Evolutionary conservation across 257 asterid species (phyloP).

Genomic region (Nicotiana benthamiana): DNA sequence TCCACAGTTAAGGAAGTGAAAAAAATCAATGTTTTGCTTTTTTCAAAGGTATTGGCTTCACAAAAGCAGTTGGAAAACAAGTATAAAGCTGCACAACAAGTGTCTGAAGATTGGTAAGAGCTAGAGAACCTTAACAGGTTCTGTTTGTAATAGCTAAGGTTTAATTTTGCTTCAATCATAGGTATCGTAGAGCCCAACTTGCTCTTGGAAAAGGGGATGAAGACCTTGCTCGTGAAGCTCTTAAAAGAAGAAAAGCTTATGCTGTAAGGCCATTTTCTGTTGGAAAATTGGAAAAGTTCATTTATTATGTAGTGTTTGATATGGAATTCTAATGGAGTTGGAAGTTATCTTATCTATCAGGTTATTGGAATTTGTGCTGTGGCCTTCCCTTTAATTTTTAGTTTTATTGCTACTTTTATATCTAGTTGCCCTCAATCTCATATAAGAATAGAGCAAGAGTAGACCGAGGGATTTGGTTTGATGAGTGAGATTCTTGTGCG

Average conservation of each 20-base stretch:
- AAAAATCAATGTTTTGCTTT: background rate
- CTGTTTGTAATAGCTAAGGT: conserved; percentile 13
- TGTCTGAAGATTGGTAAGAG: conserved; percentile 91
- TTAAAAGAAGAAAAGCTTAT: conserved; percentile 83
- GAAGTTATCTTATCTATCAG: background rate
- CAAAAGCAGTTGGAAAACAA: conserved; percentile 89
- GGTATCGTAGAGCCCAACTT: conserved; percentile 95
- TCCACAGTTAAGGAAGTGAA: conserved; percentile 9
- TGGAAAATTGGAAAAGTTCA: background rate
- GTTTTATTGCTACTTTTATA: background rate
- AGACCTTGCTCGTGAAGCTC: conserved; percentile 99
- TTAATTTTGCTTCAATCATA: conserved; percentile 24
- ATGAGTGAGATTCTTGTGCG: background rate
- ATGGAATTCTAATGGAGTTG: background rate
- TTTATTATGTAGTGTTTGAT: background rate
- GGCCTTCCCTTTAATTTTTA: background rate
- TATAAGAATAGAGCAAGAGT: background rate
- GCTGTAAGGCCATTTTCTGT: conserved; percentile 43
- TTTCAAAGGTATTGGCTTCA: conserved; percentile 82
- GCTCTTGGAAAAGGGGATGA: conserved; percentile 95
- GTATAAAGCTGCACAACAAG: conserved; percentile 79
- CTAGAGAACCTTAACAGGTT: conserved; percentile 7
- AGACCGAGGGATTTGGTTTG: background rate
- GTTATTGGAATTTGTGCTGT: background rate
- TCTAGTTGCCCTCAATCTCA: background rate